Evolutionary conservation across 2,329 filamentous ascomycete genomes (phyloP).

Genomic region (Diaporthe batatas): DNA sequence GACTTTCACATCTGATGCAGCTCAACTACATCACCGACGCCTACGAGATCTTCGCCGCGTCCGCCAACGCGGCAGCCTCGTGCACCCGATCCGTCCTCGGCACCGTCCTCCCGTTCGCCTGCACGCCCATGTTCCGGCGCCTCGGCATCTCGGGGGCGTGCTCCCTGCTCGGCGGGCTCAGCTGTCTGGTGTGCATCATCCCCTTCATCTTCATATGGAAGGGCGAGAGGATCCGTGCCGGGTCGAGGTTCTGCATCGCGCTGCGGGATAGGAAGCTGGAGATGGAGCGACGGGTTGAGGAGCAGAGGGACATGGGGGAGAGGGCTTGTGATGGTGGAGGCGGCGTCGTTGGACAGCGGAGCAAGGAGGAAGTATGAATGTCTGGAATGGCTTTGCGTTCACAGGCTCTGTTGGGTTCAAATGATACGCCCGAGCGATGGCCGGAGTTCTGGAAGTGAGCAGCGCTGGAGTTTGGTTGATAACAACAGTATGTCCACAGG

Average conservation of each 20-base stretch:
- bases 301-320: slow-evolving; percentile 46
- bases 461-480: background rate
- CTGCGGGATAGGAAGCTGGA: slow-evolving; percentile 65
- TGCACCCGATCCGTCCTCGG: slow-evolving; percentile 64
- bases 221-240: slow-evolving; percentile 66
- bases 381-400: background rate
- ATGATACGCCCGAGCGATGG: background rate
- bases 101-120: slow-evolving; percentile 69
- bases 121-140: slow-evolving; percentile 61
- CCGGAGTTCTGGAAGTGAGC: background rate
- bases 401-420: background rate
- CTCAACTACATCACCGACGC: slow-evolving; percentile 74
- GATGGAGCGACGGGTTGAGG: slow-evolving; percentile 56
- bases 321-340: background rate
- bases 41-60: slow-evolving; percentile 75
- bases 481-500: background rate
- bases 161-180: slow-evolving; percentile 65
- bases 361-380: slow-evolving; percentile 14
- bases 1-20: background rate
- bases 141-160: slow-evolving; percentile 65
- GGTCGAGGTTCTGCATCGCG: slow-evolving; percentile 73
- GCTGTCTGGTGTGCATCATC: slow-evolving; percentile 63
- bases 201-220: slow-evolving; percentile 69
- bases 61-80: slow-evolving; percentile 65
- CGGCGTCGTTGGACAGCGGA: background rate